Evolutionary conservation across 176 grass and related monocot species (phyloP), one percentile per base, ranked within the genome.

Genomic region (Dendrocalamus sinicus): DNA sequence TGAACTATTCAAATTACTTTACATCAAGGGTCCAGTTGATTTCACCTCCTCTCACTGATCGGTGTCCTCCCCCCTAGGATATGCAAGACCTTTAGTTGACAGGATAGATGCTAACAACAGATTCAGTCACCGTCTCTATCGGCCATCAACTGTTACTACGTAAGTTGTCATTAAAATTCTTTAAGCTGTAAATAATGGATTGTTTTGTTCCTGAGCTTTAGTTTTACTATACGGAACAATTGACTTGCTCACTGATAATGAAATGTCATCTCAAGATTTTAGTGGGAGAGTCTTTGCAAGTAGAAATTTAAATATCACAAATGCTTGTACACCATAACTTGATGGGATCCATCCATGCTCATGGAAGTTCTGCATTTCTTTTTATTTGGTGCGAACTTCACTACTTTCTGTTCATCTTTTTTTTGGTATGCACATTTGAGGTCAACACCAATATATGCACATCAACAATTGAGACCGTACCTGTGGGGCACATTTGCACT

Each of bases 51-150:
- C 6, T 83, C 9, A 39, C 4, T 83, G 37, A 80, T 65, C 39
- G 90, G 44, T 79, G 57, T 48, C 63, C 63, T 81, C 74, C 47
- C 43, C 41, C 10, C 87, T 4, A 98, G 96, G 88, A 28, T 98
- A 98, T 88, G 96, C 96, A 67, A 91, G 89, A 26, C 96, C 96
- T 43, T 84, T 98, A 63, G 84, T 95, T 79, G 96, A 98, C 88
- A 91, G 86, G 88, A 98, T 98, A 76, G 96, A 98, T 86, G 68
- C 86, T 67, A 70, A 92, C 17, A 94, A 94, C 62, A 94, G 83
- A 87, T 92, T 98, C 84, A 82, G 37, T 73, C 90, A 50, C 70
- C 88, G 93, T 19, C 81, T 98, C 8, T 95, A 98, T 77, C 85
- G 96, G 28, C 90, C 96, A 66, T 87, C 93, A 72, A 98, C 96